Conservation (phyloP, 1,284 basidiomycete genomes). For the Leccinum pseudoinsigne region DNA sequence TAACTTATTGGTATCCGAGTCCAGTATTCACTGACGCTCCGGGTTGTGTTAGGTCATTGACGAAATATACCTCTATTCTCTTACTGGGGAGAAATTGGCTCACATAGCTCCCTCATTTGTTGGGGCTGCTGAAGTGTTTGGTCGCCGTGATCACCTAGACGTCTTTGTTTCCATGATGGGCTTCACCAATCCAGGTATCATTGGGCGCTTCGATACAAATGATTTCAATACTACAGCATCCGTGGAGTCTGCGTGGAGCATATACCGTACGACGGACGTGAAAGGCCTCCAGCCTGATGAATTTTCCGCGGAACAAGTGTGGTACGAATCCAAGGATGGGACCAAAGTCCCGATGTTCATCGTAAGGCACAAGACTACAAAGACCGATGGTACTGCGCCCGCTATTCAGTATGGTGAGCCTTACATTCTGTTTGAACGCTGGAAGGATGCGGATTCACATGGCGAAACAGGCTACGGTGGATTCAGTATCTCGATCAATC, state of each 20-base stretch:
- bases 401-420: constrained; percentile 75
- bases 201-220: constrained; percentile 63
- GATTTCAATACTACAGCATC: constrained; percentile 35
- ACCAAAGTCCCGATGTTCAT: constrained; percentile 88
- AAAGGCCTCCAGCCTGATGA: constrained; percentile 69
- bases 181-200: constrained; percentile 75
- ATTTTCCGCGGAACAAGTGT: constrained; percentile 75
- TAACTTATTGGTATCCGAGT: not conserved
- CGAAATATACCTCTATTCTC: constrained; percentile 75
- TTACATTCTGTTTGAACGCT: not conserved
- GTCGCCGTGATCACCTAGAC: constrained; percentile 58
- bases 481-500: constrained; percentile 72
- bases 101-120: constrained; percentile 71
- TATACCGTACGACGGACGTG: constrained; percentile 62
- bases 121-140: constrained; percentile 60
- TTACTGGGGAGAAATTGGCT: constrained; percentile 55
- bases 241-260: constrained; percentile 52
- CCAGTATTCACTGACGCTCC: constrained; percentile 14
- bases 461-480: constrained; percentile 66
- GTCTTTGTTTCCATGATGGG: constrained; percentile 70
- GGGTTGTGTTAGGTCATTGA: constrained; percentile 63
- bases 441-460: constrained; percentile 1
- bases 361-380: constrained; percentile 72
- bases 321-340: constrained; percentile 80
- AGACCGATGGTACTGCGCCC: constrained; percentile 76